Conservation (phyloP, 371 early-diverging fungal genomes). For the Mucor saturninus region DNA sequence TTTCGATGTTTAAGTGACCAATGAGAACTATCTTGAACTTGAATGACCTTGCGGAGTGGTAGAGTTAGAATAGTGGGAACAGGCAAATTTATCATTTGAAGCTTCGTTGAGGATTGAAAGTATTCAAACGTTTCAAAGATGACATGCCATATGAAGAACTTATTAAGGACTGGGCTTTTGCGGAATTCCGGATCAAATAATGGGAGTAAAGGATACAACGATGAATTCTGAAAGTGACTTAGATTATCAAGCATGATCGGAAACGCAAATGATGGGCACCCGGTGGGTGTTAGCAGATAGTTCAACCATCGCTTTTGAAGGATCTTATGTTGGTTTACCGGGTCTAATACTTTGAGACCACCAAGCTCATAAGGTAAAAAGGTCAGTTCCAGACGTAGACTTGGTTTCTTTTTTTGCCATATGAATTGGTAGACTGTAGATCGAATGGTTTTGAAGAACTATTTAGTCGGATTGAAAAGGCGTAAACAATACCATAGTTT, state of each 20-base stretch:
- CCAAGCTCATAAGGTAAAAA: not conserved
- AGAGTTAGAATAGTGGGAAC: not conserved
- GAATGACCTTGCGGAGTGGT: not conserved
- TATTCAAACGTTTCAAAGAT: not conserved
- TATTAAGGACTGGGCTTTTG: not conserved
- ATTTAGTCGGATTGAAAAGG: not conserved
- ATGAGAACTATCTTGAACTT: not conserved
- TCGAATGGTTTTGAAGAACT: not conserved
- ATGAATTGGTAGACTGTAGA: not conserved
- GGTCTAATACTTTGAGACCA: not conserved
- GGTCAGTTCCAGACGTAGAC: not conserved
- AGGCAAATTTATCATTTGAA: not conserved
- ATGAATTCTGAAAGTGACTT: not conserved
- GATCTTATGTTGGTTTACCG: not conserved
- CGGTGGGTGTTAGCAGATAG: not conserved
- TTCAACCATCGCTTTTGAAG: constrained; percentile 4
- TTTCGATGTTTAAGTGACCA: not conserved
- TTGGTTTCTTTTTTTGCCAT: constrained; percentile 4
- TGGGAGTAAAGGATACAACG: not conserved
- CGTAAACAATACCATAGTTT: constrained; percentile 4
- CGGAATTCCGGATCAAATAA: not conserved
- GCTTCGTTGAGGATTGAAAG: not conserved
- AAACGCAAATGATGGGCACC: not conserved
- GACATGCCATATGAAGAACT: not conserved
- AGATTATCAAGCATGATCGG: not conserved